Evolutionary conservation across 352 stramenopile genomes (phyloP), one percentile per base, ranked within the genome.

Genomic region (Aphanomyces astaci): DNA sequence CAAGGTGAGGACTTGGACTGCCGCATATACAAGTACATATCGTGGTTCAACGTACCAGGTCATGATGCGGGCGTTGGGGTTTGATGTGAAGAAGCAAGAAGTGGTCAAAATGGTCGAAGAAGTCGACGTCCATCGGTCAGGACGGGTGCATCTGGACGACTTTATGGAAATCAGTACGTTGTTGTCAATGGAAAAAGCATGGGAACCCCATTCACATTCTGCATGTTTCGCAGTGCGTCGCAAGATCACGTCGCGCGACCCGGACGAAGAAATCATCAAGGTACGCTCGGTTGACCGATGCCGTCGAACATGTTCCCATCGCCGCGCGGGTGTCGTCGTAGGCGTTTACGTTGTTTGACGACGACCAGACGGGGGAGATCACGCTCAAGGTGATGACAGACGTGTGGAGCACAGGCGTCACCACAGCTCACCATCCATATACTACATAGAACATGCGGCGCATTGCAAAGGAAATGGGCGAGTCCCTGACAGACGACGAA

Each of bases 311-410:
- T n/a, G n/a, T n/a, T n/a, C n/a, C n/a, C n/a, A n/a, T n/a, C n/a
- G n/a, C n/a, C n/a, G n/a, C n/a, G n/a, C n/a, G 9, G 40, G 25
- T 24, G 1, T 33, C 13, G 24, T 19, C 9, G 39, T 64, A 89
- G 79, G 92, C 92, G n/a, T 98, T 98, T 65, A 74, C 89, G 60
- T 77, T 98, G n/a, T 98, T 98, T 78, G 92, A 98, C 63, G 87
- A 95, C 72, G 92, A 98, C 57, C 80, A 86, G 59, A 85, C 77
- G 13, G 92, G 92, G 11, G 88, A 94, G 28, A 96, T 97, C 70
- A 92, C 80, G 2, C 54, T 94, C 60, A 81, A 87, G 56, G 84
- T 92, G 71, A 57, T 73, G 72, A 57, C 0, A 64, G 17, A 68
- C 11, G 48, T 3, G 4, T 49, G 17, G 40, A n/a, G 22, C 22